Conservation (phyloP, 768 basidiomycete species). For the Favolaschia claudopus region DNA sequence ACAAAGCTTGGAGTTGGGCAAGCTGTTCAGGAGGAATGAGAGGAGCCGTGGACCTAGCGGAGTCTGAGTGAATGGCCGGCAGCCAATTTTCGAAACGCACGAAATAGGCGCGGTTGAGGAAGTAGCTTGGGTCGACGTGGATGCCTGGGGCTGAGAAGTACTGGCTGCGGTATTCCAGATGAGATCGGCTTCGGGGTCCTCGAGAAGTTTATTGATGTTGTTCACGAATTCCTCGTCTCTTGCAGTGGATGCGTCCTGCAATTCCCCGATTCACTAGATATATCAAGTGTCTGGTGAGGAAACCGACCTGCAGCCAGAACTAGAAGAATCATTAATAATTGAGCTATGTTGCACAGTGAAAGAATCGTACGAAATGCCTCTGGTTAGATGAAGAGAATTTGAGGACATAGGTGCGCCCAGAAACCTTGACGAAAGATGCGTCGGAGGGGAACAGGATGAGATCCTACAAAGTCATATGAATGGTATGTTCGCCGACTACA, state of each 20-base stretch:
- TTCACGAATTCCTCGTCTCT: constrained; percentile 77
- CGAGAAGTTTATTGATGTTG: constrained; percentile 75
- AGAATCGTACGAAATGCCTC: constrained; percentile 81
- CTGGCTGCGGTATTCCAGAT: constrained; percentile 57
- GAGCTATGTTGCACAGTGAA: neutral
- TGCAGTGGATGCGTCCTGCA: constrained; percentile 68
- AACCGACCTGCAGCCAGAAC: constrained; percentile 87
- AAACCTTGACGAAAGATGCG: constrained; percentile 80
- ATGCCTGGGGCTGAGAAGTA: constrained; percentile 48
- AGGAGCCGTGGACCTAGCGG: constrained; percentile 25
- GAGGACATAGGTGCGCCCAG: constrained; percentile 83
- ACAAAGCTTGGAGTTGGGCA: constrained; percentile 63
- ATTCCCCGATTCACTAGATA: neutral
- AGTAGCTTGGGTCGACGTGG: constrained; percentile 51
- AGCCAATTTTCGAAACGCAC: constrained; percentile 14
- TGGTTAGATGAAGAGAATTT: constrained; percentile 92
- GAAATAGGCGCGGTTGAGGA: constrained; percentile 41
- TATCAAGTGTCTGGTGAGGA: neutral
- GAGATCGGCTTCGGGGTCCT: constrained; percentile 68
- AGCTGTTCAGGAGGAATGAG: constrained; percentile 66
- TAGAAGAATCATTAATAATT: constrained; percentile 37
- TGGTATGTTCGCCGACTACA: neutral
- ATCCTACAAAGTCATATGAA: constrained; percentile 56
- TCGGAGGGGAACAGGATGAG: constrained; percentile 89
- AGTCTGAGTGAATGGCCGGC: neutral